Base-by-base conservation (phyloP, 2,329 filamentous ascomycete species). In the Penicillium sp. region DNA sequence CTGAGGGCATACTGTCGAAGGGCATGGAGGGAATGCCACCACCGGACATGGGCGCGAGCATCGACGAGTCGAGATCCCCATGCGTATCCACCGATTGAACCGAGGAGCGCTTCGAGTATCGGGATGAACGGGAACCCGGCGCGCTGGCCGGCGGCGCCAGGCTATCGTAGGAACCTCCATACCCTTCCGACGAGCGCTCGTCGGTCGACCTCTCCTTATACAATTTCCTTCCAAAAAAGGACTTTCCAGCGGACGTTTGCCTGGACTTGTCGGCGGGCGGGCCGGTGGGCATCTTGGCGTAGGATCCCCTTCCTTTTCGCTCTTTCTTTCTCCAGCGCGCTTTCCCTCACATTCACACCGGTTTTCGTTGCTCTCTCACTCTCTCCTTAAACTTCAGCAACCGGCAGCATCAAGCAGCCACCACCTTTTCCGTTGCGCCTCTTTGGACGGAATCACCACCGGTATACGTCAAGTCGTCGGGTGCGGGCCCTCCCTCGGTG, bases 11-110 rank as follows among this genome's bases (percentile, higher is more conserved):
- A 60, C 75, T 82, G 59, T 95, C 88, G 73, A 94, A 95, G 29
- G 90, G 88, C 55, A 96, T 90, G 27, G 88, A 85, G 32, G 89
- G 89, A 63, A 95, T 88, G 49, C 91, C 82, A 49, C 89, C 82
- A 49, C 89, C 90, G 32, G 89, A 85, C 64, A 82, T 84, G 73
- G 84, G 83, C 63, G 86, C 85, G 52, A 90, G 72, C 50, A 81
- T 83, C 51, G 77, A 72, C 42, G 65, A 59, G 59, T 83, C 79
- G n/a, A 71, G 61, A 47, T 85, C 84, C 59, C 77, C 73, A 42
- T 83, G 80, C 51, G 81, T 75, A 61, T 91, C 88, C 61, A 88
- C 70, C 11, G 86, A 91, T 56, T 84, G 76, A 56, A 82, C 73
- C 34, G 86, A 90, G 5, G 85, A 85, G 66, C 85, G 80, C 60